Evolutionary conservation across 2,329 filamentous ascomycete genomes (phyloP).

Genomic region (Aspergillus fischeri): DNA sequence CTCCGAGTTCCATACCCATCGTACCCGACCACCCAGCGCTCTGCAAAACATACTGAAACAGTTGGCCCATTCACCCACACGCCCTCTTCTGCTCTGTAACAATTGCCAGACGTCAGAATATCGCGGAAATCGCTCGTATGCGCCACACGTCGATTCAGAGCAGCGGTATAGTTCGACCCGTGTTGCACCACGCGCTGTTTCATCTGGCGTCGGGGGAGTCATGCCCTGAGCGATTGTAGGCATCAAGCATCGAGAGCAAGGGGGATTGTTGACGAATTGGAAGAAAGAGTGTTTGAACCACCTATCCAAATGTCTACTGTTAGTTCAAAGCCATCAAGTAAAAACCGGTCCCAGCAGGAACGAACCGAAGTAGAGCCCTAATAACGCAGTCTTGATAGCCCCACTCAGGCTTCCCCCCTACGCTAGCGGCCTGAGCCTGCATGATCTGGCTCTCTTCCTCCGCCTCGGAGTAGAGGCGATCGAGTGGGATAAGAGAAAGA

Average conservation of each 20-base stretch:
- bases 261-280: slow-evolving; percentile 92
- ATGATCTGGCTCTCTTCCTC: slow-evolving; percentile 90
- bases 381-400: slow-evolving; percentile 97
- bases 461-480: slow-evolving; percentile 87
- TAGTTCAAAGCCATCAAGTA: slow-evolving; percentile 8
- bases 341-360: slow-evolving; percentile 8
- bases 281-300: slow-evolving; percentile 98
- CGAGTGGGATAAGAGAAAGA: slow-evolving; percentile 76
- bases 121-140: slow-evolving; percentile 83
- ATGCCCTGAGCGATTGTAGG: slow-evolving; percentile 80
- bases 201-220: slow-evolving; percentile 80
- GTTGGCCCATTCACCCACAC: slow-evolving; percentile 94
- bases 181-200: slow-evolving; percentile 80
- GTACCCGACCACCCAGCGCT: slow-evolving; percentile 81
- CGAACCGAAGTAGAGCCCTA: slow-evolving; percentile 75
- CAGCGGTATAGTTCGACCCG: slow-evolving; percentile 89
- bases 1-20: slow-evolving; percentile 98
- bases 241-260: slow-evolving; percentile 74
- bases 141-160: slow-evolving; percentile 68
- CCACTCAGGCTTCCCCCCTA: slow-evolving; percentile 84
- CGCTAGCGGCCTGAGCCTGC: slow-evolving; percentile 80
- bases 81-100: slow-evolving; percentile 77
- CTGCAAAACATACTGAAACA: slow-evolving; percentile 98
- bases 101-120: slow-evolving; percentile 95
- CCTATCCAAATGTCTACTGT: slow-evolving; percentile 41